Evolutionary conservation across 2,329 filamentous ascomycete genomes (phyloP).

Genomic region (Sporothrix pallida): DNA sequence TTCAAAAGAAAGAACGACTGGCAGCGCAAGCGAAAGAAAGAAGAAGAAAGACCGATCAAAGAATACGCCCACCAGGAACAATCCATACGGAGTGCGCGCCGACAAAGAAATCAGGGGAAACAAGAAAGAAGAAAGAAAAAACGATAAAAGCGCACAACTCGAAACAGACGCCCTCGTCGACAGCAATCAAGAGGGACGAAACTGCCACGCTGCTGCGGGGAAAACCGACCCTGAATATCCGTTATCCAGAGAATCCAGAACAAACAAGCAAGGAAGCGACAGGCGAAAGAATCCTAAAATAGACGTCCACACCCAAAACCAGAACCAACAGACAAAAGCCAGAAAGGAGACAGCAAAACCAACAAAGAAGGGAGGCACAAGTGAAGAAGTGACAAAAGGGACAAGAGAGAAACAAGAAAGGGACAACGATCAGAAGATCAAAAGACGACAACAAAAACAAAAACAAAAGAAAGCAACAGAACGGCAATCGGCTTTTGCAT

Average conservation of each 20-base stretch:
- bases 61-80: neutral
- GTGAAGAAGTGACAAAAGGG: neutral
- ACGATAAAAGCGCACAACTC: neutral
- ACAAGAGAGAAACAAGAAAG: too few species aligned
- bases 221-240: neutral
- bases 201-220: neutral
- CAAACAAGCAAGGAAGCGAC: constrained; percentile 9
- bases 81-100: neutral
- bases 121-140: neutral
- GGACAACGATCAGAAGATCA: neutral
- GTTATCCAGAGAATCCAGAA: neutral
- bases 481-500: neutral
- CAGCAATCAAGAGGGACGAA: constrained; percentile 12
- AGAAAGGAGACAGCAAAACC: neutral
- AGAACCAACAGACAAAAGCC: neutral
- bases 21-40: neutral
- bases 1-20: neutral
- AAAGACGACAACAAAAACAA: neutral
- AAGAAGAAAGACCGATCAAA: neutral
- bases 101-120: neutral
- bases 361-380: neutral
- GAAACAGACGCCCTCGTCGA: constrained; percentile 14
- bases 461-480: neutral
- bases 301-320: neutral
- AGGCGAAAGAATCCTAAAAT: neutral